These are phyloP conservation scores for Plasmodium gonderi DNA, from an alignment of 169 alveolate species.

Conservation along the genomic window DNA sequence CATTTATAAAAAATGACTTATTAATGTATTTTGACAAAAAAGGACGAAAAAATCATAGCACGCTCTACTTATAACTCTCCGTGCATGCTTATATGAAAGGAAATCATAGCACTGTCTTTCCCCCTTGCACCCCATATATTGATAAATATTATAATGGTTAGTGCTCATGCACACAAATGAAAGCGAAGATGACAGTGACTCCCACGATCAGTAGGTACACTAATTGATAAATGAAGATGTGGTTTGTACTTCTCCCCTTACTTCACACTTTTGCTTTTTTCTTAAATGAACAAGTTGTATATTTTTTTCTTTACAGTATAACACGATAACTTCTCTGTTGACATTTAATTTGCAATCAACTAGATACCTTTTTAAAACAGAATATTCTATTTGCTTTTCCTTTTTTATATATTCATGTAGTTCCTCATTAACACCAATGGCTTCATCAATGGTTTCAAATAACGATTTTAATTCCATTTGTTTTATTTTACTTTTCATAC, in stretches of 20 bases:
- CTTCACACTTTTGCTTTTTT: background rate
- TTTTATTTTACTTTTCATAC: conserved; percentile 46
- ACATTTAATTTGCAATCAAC: conserved; percentile 48
- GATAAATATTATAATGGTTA: too few species aligned
- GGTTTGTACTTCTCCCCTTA: background rate
- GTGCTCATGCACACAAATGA: background rate
- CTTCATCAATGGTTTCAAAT: conserved; percentile 66
- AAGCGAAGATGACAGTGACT: too few species aligned
- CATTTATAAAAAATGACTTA: background rate
- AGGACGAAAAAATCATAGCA: background rate
- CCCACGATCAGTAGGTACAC: too few species aligned
- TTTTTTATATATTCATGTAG: conserved; percentile 7
- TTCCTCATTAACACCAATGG: conserved; percentile 34
- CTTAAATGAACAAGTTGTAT: conserved; percentile 24
- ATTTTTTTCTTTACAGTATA: conserved; percentile 30
- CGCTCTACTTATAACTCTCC: background rate
- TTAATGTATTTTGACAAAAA: background rate
- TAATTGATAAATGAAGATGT: background rate
- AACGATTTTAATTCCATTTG: conserved; percentile 30
- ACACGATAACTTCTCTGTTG: conserved; percentile 19
- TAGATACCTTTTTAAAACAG: conserved; percentile 23
- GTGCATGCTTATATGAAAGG: too few species aligned
- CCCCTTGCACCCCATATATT: too few species aligned
- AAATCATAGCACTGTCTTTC: too few species aligned
- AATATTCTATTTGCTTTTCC: conserved; percentile 38